A percentile compares a stretch with the other conserved stretches of the same genome.
These are phyloP conservation scores for Penicillium paneum DNA, from an alignment of 2,329 filamentous ascomycete species.

Conservation along the genomic window DNA sequence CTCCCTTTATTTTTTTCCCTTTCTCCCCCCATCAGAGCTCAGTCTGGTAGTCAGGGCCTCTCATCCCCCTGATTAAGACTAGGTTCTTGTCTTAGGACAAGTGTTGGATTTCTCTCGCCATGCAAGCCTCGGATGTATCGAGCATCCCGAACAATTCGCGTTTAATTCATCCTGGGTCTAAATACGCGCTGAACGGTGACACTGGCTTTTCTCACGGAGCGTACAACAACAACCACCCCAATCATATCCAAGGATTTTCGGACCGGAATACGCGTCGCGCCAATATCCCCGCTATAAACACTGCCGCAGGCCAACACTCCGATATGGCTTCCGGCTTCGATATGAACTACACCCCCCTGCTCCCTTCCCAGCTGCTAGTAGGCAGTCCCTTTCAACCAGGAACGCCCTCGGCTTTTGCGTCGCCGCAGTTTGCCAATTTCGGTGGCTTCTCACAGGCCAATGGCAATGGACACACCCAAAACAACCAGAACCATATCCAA, in stretches of 20 bases:
- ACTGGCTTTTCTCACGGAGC: conserved; percentile 91
- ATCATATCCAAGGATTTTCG: conserved; percentile 70
- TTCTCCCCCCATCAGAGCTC: background rate
- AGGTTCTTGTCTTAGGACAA: conserved; percentile 18
- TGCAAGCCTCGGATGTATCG: conserved; percentile 77
- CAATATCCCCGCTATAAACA: conserved; percentile 92
- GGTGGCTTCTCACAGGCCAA: conserved; percentile 68
- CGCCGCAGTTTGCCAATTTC: conserved; percentile 85
- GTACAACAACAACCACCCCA: conserved; percentile 73
- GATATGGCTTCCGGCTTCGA: conserved; percentile 88
- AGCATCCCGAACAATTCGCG: conserved; percentile 58
- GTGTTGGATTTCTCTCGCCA: conserved; percentile 56
- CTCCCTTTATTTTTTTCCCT: conserved; percentile 56
- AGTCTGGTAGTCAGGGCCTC: conserved; percentile 5
- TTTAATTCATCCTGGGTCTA: conserved; percentile 70
- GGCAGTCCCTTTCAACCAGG: conserved; percentile 97
- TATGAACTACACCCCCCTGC: conserved; percentile 96
- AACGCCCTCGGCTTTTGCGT: conserved; percentile 83
- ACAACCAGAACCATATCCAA: conserved; percentile 58
- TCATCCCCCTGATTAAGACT: conserved; percentile 2
- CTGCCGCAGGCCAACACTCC: conserved; percentile 59
- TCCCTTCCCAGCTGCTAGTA: conserved; percentile 89
- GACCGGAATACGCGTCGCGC: conserved; percentile 78
- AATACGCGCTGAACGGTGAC: conserved; percentile 62
- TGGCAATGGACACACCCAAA: conserved; percentile 52